A percentile compares a stretch with the other conserved stretches of the same genome.
Evolutionary conservation across 352 stramenopile species (phyloP).

Genomic region (Phytophthora tubulina): DNA sequence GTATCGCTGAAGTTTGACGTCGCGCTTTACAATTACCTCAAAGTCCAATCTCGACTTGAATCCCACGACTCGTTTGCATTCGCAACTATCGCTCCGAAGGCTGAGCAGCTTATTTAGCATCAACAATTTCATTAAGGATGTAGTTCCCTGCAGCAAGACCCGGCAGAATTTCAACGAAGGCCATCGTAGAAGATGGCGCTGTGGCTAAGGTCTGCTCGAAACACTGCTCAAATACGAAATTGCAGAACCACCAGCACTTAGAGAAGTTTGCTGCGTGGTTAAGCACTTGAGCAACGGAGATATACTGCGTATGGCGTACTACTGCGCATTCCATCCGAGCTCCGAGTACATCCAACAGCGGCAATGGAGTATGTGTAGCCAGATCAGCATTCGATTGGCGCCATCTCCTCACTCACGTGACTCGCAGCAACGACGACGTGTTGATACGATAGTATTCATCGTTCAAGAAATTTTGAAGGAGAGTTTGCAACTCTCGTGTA

Average conservation of each 20-base stretch:
- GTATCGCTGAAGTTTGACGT: slow-evolving; percentile 31
- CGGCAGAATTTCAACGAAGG: slow-evolving; percentile 47
- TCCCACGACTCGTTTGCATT: slow-evolving; percentile 37
- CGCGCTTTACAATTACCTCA: slow-evolving; percentile 29
- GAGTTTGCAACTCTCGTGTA: slow-evolving; percentile 28
- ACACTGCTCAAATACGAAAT: slow-evolving; percentile 42
- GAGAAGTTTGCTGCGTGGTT: slow-evolving; percentile 46
- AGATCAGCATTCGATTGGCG: slow-evolving; percentile 62
- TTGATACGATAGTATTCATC: slow-evolving; percentile 42
- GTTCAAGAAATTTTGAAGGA: slow-evolving; percentile 58
- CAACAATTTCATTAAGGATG: slow-evolving; percentile 51
- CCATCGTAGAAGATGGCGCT: slow-evolving; percentile 20
- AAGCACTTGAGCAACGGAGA: slow-evolving; percentile 41
- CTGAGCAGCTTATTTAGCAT: slow-evolving; percentile 34
- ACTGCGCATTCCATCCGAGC: slow-evolving; percentile 54
- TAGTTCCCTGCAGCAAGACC: slow-evolving; percentile 38
- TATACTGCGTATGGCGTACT: slow-evolving; percentile 53
- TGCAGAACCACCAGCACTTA: slow-evolving; percentile 61
- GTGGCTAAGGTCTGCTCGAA: slow-evolving; percentile 33
- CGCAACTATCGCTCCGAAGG: slow-evolving; percentile 28
- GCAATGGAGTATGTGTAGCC: slow-evolving; percentile 16
- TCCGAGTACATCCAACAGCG: slow-evolving; percentile 31
- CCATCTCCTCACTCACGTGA: slow-evolving; percentile 68
- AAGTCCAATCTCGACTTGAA: slow-evolving; percentile 44
- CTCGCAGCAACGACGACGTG: slow-evolving; percentile 9